Evolutionary conservation across 139 green algal genomes (phyloP).

Genomic region (Chlamydomonas schloesseri): DNA sequence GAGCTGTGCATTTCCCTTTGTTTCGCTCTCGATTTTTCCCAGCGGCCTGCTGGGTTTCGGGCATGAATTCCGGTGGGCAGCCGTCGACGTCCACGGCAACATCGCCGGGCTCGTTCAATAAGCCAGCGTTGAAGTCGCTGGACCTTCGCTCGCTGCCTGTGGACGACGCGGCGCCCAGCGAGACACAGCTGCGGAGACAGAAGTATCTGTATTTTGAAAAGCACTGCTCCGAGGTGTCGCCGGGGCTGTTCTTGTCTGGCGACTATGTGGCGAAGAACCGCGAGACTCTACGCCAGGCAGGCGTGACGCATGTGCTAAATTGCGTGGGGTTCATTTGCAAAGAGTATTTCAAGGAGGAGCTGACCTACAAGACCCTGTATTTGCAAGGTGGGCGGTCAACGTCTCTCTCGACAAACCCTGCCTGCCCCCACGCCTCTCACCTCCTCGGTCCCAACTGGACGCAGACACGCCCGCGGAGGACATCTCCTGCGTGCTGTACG

Average conservation of each 20-base stretch:
- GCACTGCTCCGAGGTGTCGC: conserved; percentile 80
- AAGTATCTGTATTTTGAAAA: conserved; percentile 83
- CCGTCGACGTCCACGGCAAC: neutral
- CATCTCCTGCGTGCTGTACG: conserved; percentile 93
- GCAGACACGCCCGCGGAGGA: conserved; percentile 92
- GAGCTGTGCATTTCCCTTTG: no score
- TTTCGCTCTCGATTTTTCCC: no score
- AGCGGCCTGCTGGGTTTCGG: no score
- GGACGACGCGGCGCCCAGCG: conserved; percentile 70
- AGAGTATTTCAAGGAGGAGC: conserved; percentile 87
- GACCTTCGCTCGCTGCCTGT: conserved; percentile 66
- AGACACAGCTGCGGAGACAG: conserved; percentile 73
- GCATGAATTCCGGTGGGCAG: neutral
- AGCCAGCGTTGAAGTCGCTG: conserved; percentile 43
- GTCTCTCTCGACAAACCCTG: neutral
- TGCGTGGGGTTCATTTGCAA: conserved; percentile 94
- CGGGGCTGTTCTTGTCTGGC: conserved; percentile 86
- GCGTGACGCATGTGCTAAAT: conserved; percentile 97
- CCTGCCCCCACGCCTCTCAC: neutral
- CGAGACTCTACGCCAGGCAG: conserved; percentile 72
- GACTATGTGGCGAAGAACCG: conserved; percentile 88
- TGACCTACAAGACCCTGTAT: conserved; percentile 91
- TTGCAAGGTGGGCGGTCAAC: conserved; percentile 80
- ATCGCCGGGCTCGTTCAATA: neutral
- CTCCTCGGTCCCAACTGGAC: neutral